Percentiles rank a stretch among this genome's conserved stretches.
phyloP scores from a whole-genome alignment of 495 filamentous ascomycete genomes.

The Penicillium samsonianum region DNA sequence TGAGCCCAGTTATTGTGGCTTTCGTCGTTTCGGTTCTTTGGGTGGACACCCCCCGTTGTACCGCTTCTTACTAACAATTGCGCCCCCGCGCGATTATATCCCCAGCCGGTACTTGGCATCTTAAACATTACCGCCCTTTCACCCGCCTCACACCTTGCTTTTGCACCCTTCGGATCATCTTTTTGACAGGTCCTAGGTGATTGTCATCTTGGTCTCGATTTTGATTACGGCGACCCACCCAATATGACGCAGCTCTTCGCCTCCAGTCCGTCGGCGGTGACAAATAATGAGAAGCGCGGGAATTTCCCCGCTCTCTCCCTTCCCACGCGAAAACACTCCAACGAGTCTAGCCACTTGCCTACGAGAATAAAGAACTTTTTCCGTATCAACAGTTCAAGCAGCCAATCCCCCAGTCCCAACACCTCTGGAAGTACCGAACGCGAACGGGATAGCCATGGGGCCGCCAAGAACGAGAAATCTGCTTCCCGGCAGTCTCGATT shows the following conservation, averaged over 20 bases:
- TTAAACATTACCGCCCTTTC: constrained; percentile 11
- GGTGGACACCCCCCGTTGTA: constrained; percentile 27
- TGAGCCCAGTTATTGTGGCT: constrained; percentile 20
- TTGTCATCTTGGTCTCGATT: not conserved
- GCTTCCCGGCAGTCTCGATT: constrained; percentile 81
- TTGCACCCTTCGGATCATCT: constrained; percentile 8
- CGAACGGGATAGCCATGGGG: constrained; percentile 36
- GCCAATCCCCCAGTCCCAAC: constrained; percentile 47
- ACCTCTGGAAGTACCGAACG: constrained; percentile 42
- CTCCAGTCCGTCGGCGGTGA: constrained; percentile 42
- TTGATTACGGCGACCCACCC: constrained; percentile 3
- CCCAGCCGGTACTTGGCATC: constrained; percentile 21
- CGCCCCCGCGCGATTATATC: constrained; percentile 20
- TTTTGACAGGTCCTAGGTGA: constrained; percentile 8
- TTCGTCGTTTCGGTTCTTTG: constrained; percentile 22
- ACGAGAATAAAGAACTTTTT: constrained; percentile 97
- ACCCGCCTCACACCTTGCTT: constrained; percentile 15
- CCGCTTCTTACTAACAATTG: constrained; percentile 15
- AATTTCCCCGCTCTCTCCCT: constrained; percentile 49
- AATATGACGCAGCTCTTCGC: constrained; percentile 52
- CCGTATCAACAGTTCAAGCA: constrained; percentile 78
- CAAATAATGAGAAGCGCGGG: constrained; percentile 49
- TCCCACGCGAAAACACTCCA: constrained; percentile 52
- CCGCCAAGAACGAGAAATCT: constrained; percentile 59
- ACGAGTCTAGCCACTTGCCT: constrained; percentile 65